Evolutionary conservation across 495 filamentous ascomycete genomes (phyloP).

Genomic region (Hypoxylon cercidicola): DNA sequence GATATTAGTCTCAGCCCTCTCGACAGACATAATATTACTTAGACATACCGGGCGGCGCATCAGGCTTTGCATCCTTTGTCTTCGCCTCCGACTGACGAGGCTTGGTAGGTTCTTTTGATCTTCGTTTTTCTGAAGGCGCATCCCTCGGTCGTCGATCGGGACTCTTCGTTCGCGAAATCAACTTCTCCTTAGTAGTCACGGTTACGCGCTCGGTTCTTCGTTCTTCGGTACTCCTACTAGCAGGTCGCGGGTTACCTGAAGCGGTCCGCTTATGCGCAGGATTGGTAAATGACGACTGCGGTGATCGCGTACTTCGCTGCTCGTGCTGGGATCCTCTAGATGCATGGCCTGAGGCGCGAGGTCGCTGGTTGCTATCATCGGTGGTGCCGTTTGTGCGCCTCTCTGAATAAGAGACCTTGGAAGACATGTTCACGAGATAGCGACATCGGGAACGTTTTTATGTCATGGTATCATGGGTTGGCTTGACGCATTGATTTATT

Average conservation of each 20-base stretch:
- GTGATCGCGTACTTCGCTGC: constrained; percentile 38
- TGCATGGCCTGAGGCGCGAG: constrained; percentile 47
- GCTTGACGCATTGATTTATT: constrained; percentile 3
- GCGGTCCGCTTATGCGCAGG: constrained; percentile 56
- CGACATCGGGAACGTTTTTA: constrained; percentile 37
- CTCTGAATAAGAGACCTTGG: constrained; percentile 48
- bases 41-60: constrained; percentile 48
- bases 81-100: constrained; percentile 58
- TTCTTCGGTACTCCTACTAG: constrained; percentile 54
- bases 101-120: constrained; percentile 49
- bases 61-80: constrained; percentile 56
- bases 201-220: constrained; percentile 61
- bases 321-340: constrained; percentile 40
- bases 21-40: not conserved
- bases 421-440: constrained; percentile 50
- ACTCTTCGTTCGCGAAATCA: constrained; percentile 70
- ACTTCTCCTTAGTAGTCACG: constrained; percentile 72
- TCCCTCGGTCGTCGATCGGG: constrained; percentile 68
- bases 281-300: constrained; percentile 42
- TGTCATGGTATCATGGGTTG: constrained; percentile 23
- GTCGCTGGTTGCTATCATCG: constrained; percentile 50
- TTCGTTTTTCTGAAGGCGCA: constrained; percentile 44
- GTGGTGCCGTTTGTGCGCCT: constrained; percentile 52
- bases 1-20: constrained; percentile 24
- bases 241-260: constrained; percentile 54